Percentiles rank a stretch among this genome's conserved stretches.
Conservation (phyloP, 306 rosid species). For the Rosa multiflora region DNA sequence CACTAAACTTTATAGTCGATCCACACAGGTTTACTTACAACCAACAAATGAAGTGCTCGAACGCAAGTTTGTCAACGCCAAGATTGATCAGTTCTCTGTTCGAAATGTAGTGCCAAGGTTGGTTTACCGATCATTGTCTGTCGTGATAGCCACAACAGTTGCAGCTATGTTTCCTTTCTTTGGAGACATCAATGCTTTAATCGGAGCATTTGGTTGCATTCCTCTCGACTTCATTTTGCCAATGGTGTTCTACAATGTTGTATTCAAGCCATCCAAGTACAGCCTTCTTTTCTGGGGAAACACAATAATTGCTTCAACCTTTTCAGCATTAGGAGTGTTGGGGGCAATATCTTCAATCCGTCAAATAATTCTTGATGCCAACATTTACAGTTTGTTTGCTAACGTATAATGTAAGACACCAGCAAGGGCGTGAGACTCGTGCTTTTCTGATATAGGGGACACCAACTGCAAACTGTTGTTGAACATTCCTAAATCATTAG, state of each 20-base stretch:
- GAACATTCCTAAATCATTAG: neutral
- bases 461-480: neutral
- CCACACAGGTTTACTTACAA: constrained; percentile 62
- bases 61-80: constrained; percentile 55
- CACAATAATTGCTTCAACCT: constrained; percentile 48
- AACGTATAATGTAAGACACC: constrained; percentile 12
- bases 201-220: constrained; percentile 80
- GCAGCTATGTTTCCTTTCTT: constrained; percentile 91
- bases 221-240: constrained; percentile 87
- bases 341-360: constrained; percentile 75
- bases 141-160: constrained; percentile 49
- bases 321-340: constrained; percentile 35
- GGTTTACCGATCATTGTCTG: constrained; percentile 54
- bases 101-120: constrained; percentile 66
- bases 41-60: constrained; percentile 77
- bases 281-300: constrained; percentile 54
- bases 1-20: neutral
- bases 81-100: constrained; percentile 48
- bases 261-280: constrained; percentile 77
- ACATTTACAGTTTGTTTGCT: constrained; percentile 54
- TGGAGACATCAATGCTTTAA: constrained; percentile 68
- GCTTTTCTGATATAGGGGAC: neutral
- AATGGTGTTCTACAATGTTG: constrained; percentile 60
- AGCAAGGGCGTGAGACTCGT: neutral
- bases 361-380: constrained; percentile 69